Base-by-base conservation (phyloP, 2,329 filamentous ascomycete genomes). In the Immersiporthe knoxdaviesiana region DNA sequence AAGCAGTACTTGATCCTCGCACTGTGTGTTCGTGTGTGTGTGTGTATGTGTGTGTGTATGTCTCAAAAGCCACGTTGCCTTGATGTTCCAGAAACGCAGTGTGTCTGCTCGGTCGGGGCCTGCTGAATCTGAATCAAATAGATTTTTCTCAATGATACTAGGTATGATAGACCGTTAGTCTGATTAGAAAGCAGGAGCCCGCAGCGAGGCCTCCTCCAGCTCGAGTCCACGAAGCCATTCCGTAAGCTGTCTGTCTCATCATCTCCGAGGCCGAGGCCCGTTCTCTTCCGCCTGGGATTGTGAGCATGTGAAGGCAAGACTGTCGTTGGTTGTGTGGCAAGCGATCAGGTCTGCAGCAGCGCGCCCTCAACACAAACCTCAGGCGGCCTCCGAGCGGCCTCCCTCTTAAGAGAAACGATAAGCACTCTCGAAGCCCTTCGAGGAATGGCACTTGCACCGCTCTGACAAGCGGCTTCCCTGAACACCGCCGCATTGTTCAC, bases 141-240 rank as follows among this genome's bases (percentile, higher is more conserved):
- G 10, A 18, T 62, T 62, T 30, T 62, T n/a, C 30, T 41, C 35
- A n/a, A 62, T 11, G n/a, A 62, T 41, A 44, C 32, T 44, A 44
- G n/a, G 37, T 37, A 37, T n/a, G 14, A 58, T 37, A 27, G 30
- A 59, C 30, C 37, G 12, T 62, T 62, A 44, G 37, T 39, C 59
- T 62, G 59, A 62, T 62, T 44, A 62, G 59, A 44, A 62, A 44
- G 59, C n/a, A 27, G 59, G n/a, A 62, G 37, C 37, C 27, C 27
- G 27, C 16, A 30, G 7, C 12, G 52, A 30, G 52, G 27, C 18
- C 41, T 47, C 44, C 52, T 56, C 52, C n/a, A 44, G 35, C n/a
- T 10, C 37, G 21, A 18, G 12, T 27, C 37, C 59, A 44, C 21
- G 1, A 27, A 62, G 32, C 30, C 7, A 21, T n/a, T 14, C 32